A percentile compares a stretch with the other conserved stretches of the same genome.
These are phyloP conservation scores for Russula abietina DNA, from an alignment of 768 basidiomycete genomes.

Conservation along the genomic window DNA sequence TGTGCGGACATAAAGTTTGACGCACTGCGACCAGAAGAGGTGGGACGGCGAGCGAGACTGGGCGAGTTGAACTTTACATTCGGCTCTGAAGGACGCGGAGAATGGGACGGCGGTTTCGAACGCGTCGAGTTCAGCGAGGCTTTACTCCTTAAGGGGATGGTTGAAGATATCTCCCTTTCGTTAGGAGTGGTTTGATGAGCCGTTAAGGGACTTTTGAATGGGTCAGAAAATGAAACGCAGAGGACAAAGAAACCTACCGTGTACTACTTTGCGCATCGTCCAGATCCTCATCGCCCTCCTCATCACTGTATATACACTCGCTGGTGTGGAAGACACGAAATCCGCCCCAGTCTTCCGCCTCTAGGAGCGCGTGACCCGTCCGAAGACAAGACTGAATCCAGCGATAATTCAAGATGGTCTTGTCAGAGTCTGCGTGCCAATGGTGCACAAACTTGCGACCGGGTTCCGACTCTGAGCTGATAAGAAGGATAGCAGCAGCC, in stretches of 20 bases:
- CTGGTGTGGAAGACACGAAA: slow-evolving; percentile 19
- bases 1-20: neutral
- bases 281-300: slow-evolving; percentile 5
- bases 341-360: slow-evolving; percentile 50
- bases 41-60: neutral
- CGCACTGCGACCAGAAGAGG: neutral
- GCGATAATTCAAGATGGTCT: slow-evolving; percentile 45
- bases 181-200: neutral
- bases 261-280: neutral
- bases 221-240: neutral
- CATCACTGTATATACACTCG: slow-evolving; percentile 23
- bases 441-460: slow-evolving; percentile 54
- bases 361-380: slow-evolving; percentile 41
- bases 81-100: neutral
- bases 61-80: neutral
- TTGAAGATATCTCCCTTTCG: neutral
- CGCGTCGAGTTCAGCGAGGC: neutral
- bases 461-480: slow-evolving; percentile 46
- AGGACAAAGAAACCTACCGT: neutral
- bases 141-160: neutral
- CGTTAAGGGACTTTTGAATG: neutral
- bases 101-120: neutral
- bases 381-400: slow-evolving; percentile 49
- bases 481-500: slow-evolving; percentile 52
- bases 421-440: slow-evolving; percentile 45